Evolutionary conservation across 192 early-diverging fungal genomes (phyloP).

Genomic region (Coemansia sp.): DNA sequence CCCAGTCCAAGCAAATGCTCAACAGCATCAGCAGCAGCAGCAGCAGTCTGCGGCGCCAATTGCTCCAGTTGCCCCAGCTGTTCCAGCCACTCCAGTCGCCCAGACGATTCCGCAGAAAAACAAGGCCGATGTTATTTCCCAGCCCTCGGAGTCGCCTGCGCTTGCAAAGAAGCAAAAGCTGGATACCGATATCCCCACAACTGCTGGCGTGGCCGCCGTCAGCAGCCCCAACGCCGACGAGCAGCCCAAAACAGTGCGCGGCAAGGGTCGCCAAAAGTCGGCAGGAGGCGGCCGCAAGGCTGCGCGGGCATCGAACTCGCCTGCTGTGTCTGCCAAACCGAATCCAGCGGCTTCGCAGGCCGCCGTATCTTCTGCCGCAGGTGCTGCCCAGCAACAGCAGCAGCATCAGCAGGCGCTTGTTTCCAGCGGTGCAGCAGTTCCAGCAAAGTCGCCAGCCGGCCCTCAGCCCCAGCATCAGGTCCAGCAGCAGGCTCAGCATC

Average conservation of each 20-base stretch:
- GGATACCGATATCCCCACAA: slow-evolving; percentile 1
- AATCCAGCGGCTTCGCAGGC: slow-evolving; percentile 7
- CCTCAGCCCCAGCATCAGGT: too few relatives aligned
- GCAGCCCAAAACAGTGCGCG: slow-evolving; percentile 20
- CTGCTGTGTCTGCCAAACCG: slow-evolving; percentile 26
- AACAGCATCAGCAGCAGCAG: slow-evolving; percentile 3
- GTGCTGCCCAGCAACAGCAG: neutral
- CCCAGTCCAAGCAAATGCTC: neutral
- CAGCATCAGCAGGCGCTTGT: neutral
- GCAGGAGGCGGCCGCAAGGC: slow-evolving; percentile 15
- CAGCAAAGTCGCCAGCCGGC: too few relatives aligned
- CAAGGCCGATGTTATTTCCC: slow-evolving; percentile 13
- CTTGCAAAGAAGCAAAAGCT: slow-evolving; percentile 24
- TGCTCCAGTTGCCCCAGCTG: neutral
- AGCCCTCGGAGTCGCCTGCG: neutral
- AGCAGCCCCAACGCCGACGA: slow-evolving; percentile 20
- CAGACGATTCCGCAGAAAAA: slow-evolving; percentile 35
- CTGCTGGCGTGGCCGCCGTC: neutral
- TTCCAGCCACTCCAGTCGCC: neutral
- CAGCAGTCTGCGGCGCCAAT: slow-evolving; percentile 1
- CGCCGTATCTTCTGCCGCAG: neutral
- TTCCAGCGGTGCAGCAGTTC: too few relatives aligned
- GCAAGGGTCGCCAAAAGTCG: slow-evolving; percentile 27
- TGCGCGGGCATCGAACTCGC: slow-evolving; percentile 32
- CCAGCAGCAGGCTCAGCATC: neutral